These are phyloP conservation scores for Schwanniomyces sp. DNA, from an alignment of 805 yeast genomes.

Conservation along the genomic window DNA sequence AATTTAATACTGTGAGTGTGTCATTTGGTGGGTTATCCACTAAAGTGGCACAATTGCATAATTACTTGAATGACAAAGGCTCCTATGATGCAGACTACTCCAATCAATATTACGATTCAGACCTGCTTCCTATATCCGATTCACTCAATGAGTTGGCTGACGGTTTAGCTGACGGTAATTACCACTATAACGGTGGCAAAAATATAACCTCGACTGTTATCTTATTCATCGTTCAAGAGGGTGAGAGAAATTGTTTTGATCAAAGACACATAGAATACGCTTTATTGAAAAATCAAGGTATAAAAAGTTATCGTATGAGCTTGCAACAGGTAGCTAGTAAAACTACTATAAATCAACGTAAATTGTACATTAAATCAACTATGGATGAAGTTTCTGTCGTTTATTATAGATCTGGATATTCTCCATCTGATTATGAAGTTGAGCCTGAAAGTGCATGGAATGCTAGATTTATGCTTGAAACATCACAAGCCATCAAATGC, in stretches of 20 bases:
- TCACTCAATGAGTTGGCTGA: conserved; percentile 60
- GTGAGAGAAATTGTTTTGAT: conserved; percentile 88
- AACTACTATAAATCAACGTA: conserved; percentile 43
- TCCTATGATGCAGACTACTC: conserved; percentile 48
- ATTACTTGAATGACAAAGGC: conserved; percentile 60
- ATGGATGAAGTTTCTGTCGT: conserved; percentile 81
- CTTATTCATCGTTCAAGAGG: conserved; percentile 77
- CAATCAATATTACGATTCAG: conserved; percentile 42
- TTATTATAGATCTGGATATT: conserved; percentile 87
- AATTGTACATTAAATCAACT: conserved; percentile 52
- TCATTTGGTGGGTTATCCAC: conserved; percentile 91
- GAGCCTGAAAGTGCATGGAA: conserved; percentile 67
- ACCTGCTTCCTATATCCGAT: conserved; percentile 65
- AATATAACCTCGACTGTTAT: conserved; percentile 49
- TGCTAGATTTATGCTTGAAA: conserved; percentile 70
- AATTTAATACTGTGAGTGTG: conserved; percentile 93
- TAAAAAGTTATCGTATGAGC: conserved; percentile 66
- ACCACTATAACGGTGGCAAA: conserved; percentile 46
- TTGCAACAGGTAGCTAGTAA: conserved; percentile 54
- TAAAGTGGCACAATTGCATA: conserved; percentile 75
- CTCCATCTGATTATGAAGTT: conserved; percentile 73
- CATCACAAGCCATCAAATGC: conserved; percentile 80
- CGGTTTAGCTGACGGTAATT: conserved; percentile 69
- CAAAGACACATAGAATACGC: conserved; percentile 82
- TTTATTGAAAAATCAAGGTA: conserved; percentile 53